Conservation (phyloP, 768 basidiomycete species). For the Pseudohyphozyma bogoriensis region DNA sequence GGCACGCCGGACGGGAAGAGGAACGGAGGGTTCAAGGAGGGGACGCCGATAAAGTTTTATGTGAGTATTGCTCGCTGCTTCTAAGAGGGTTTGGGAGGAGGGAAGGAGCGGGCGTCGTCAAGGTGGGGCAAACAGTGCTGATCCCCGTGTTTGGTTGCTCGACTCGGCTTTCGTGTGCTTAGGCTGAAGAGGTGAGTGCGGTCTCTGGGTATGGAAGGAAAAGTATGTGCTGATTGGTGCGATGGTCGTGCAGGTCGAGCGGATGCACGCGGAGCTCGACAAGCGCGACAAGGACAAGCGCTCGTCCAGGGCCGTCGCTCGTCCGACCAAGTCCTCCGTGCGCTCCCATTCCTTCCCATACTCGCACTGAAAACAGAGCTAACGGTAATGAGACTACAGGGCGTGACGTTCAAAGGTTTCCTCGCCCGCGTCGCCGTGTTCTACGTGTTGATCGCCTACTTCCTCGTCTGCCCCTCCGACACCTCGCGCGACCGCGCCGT, state of each 20-base stretch:
- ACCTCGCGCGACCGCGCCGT: constrained; percentile 11
- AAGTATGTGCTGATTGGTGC: no score
- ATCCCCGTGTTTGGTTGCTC: no score
- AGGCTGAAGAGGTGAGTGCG: background rate
- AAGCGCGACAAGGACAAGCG: background rate
- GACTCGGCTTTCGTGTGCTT: background rate
- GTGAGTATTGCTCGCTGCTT: background rate
- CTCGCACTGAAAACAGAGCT: no score
- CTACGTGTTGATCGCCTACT: constrained; percentile 28
- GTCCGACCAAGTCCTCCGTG: background rate
- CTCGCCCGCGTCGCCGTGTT: constrained; percentile 13
- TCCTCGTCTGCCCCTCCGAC: constrained; percentile 22
- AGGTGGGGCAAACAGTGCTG: no score
- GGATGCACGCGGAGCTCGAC: constrained; percentile 12
- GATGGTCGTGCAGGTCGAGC: constrained; percentile 9
- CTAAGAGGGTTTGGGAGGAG: background rate
- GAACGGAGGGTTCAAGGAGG: background rate
- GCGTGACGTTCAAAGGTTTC: constrained; percentile 18
- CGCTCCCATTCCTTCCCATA: background rate
- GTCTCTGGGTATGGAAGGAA: background rate
- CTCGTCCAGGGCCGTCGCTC: background rate
- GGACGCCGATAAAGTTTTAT: background rate
- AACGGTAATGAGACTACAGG: no score
- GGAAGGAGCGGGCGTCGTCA: no score
- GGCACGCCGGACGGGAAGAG: background rate